phyloP scores from a whole-genome alignment of 2,329 filamentous ascomycete genomes.

The Gnomoniopsis sp. region DNA sequence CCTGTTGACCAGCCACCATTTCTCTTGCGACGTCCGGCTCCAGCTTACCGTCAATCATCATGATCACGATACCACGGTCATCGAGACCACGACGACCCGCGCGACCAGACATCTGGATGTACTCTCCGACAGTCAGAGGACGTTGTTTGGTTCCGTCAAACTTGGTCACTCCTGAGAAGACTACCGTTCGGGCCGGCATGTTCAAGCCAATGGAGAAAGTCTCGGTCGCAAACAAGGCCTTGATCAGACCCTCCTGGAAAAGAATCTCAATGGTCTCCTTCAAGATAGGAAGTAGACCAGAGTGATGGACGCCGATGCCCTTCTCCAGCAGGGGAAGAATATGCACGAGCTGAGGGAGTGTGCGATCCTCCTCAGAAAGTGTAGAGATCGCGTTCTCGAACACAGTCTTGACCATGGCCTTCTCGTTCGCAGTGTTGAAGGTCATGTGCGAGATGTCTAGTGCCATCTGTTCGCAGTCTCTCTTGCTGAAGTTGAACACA shows the following conservation, averaged over 20 bases:
- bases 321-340: conserved; percentile 83
- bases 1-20: conserved; percentile 94
- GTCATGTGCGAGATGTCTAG: conserved; percentile 81
- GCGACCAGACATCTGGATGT: conserved; percentile 98
- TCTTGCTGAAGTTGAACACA: conserved; percentile 98
- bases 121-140: conserved; percentile 90
- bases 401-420: conserved; percentile 89
- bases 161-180: conserved; percentile 96
- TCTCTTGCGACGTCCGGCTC: conserved; percentile 91
- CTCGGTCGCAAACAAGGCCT: conserved; percentile 95
- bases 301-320: conserved; percentile 97
- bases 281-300: conserved; percentile 87
- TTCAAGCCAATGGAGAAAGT: conserved; percentile 98
- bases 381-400: conserved; percentile 92
- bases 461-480: conserved; percentile 89
- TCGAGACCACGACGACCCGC: conserved; percentile 96
- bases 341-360: conserved; percentile 85
- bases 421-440: conserved; percentile 96
- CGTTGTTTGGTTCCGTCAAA: conserved; percentile 80
- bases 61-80: conserved; percentile 96
- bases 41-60: conserved; percentile 98
- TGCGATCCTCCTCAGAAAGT: conserved; percentile 85
- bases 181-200: conserved; percentile 98
- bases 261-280: conserved; percentile 99
- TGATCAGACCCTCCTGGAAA: conserved; percentile 97